These are phyloP conservation scores for Diaporthe destruens DNA, from an alignment of 2,329 filamentous ascomycete genomes.

Conservation along the genomic window DNA sequence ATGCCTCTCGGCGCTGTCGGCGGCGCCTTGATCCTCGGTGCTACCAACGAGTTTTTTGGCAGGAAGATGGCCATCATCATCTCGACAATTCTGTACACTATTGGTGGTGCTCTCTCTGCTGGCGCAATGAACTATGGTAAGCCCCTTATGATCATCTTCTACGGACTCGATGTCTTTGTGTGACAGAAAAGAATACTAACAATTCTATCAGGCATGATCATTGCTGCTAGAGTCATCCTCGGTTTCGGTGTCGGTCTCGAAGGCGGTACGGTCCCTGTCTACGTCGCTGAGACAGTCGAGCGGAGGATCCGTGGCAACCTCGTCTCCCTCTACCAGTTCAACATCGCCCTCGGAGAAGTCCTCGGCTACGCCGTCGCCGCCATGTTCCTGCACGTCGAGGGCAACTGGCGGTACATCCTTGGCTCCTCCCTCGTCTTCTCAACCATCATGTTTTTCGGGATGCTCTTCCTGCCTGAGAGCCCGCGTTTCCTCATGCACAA, in stretches of 20 bases:
- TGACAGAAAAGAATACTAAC: background rate
- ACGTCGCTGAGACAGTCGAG: constrained; percentile 80
- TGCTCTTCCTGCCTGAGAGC: constrained; percentile 78
- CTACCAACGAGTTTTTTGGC: constrained; percentile 76
- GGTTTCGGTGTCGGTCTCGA: constrained; percentile 79
- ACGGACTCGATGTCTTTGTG: background rate
- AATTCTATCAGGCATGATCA: constrained; percentile 69
- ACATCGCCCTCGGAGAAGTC: constrained; percentile 81
- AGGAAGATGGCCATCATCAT: constrained; percentile 77
- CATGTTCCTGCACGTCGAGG: constrained; percentile 77
- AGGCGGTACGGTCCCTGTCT: constrained; percentile 80
- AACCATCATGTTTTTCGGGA: constrained; percentile 71
- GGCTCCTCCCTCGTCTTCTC: constrained; percentile 80
- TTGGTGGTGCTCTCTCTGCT: constrained; percentile 77
- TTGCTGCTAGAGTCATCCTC: constrained; percentile 75
- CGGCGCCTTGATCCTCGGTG: constrained; percentile 75
- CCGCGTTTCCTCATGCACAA: constrained; percentile 80
- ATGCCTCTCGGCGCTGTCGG: constrained; percentile 80
- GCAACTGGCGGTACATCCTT: constrained; percentile 81
- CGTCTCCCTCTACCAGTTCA: constrained; percentile 81
- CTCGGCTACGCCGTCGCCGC: constrained; percentile 79
- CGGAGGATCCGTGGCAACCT: constrained; percentile 76
- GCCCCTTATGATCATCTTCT: background rate
- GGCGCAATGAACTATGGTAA: constrained; percentile 73
- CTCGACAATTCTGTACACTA: constrained; percentile 76